A percentile compares a stretch with the other conserved stretches of the same genome.
These are phyloP conservation scores for Tetrastigma voinierianum DNA, from an alignment of 164 flowering plant genomes.

Conservation along the genomic window DNA sequence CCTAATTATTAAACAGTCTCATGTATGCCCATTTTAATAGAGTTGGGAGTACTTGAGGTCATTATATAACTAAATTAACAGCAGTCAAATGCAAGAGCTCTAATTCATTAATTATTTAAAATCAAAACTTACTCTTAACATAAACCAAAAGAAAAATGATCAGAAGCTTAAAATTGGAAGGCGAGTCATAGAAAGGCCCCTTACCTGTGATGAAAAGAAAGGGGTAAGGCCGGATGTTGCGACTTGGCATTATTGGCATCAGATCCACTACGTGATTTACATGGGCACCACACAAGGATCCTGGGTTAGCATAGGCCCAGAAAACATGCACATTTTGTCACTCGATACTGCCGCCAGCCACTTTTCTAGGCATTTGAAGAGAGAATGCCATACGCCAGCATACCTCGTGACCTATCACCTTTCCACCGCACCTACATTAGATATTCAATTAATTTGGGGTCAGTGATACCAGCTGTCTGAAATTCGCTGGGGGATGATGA, in stretches of 20 bases:
- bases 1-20: too few species aligned
- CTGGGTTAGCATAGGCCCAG: constrained; percentile 63
- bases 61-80: too few species aligned
- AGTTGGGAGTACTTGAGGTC: too few species aligned
- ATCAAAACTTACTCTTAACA: too few species aligned
- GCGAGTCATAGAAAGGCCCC: background rate
- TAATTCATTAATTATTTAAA: too few species aligned
- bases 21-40: too few species aligned
- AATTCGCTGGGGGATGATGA: too few species aligned
- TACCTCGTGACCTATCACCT: constrained; percentile 92
- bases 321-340: constrained; percentile 96
- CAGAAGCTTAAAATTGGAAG: too few species aligned
- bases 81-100: too few species aligned
- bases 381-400: constrained; percentile 92
- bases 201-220: constrained; percentile 83
- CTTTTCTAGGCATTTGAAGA: constrained; percentile 69
- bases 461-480: too few species aligned
- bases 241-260: constrained; percentile 32
- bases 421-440: constrained; percentile 80
- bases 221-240: constrained; percentile 51
- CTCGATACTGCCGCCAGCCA: constrained; percentile 98
- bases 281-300: constrained; percentile 41
- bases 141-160: too few species aligned
- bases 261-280: constrained; percentile 24
- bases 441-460: constrained; percentile 3